Percentiles rank a stretch among this genome's conserved stretches.
phyloP scores from a whole-genome alignment of 345 rosid species.

The Lumnitzera racemosa region DNA sequence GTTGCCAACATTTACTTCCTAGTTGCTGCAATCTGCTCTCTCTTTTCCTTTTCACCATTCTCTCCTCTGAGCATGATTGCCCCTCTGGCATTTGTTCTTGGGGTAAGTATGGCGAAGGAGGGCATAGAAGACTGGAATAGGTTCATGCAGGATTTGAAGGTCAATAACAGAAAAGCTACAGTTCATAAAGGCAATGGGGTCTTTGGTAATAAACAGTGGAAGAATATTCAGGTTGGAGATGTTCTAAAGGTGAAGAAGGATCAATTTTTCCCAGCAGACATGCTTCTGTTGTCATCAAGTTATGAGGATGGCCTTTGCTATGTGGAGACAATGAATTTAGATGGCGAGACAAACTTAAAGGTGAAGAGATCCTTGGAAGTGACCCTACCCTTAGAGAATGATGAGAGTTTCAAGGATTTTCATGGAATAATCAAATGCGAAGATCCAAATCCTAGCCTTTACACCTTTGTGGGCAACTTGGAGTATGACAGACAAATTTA shows the following conservation, averaged over 20 bases:
- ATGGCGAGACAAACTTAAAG: conserved; percentile 96
- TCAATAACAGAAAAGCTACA: conserved; percentile 55
- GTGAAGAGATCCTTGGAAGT: conserved; percentile 75
- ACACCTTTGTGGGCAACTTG: conserved; percentile 79
- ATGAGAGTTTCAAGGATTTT: conserved; percentile 55
- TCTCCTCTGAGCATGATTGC: conserved; percentile 83
- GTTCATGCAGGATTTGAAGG: conserved; percentile 86
- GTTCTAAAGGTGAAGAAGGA: conserved; percentile 84
- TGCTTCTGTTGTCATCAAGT: conserved; percentile 76
- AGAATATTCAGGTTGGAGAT: conserved; percentile 74
- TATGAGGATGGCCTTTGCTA: conserved; percentile 96
- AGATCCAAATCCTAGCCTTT: conserved; percentile 90
- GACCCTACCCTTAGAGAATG: conserved; percentile 55
- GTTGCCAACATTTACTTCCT: conserved; percentile 94
- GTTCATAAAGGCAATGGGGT: conserved; percentile 52
- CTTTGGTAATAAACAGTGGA: conserved; percentile 59
- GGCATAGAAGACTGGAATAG: conserved; percentile 95
- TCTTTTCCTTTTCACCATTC: conserved; percentile 77
- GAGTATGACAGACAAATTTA: conserved; percentile 51
- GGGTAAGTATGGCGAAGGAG: conserved; percentile 91
- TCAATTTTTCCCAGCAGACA: conserved; percentile 90
- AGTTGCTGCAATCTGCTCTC: conserved; percentile 67
- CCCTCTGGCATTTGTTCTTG: conserved; percentile 84
- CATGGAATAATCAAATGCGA: conserved; percentile 65
- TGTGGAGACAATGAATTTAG: conserved; percentile 98